phyloP scores from a whole-genome alignment of 75 land plant genomes.

The Isoetes taiwanensis region DNA sequence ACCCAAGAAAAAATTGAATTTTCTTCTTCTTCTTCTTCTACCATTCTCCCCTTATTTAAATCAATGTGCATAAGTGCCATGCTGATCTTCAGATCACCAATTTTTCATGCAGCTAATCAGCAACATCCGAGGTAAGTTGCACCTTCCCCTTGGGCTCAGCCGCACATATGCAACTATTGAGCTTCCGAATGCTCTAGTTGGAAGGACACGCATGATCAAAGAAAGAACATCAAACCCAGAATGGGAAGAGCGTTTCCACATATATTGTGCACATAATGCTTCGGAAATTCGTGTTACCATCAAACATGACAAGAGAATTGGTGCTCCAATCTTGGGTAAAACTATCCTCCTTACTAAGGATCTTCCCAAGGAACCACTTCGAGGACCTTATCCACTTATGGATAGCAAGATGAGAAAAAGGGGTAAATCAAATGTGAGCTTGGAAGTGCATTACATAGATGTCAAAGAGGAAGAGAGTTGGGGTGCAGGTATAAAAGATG shows the following conservation, averaged over 20 bases:
- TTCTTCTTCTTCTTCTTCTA: too few species aligned
- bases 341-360: constrained; percentile 22
- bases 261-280: constrained; percentile 40
- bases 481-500: constrained; percentile 20
- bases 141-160: too few species aligned
- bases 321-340: constrained; percentile 24
- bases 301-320: constrained; percentile 16
- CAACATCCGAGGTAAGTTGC: too few species aligned
- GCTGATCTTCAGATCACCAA: too few species aligned
- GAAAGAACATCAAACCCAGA: constrained; percentile 13
- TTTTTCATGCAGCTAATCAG: too few species aligned
- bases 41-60: too few species aligned
- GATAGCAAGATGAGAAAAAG: too few species aligned
- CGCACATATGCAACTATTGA: constrained; percentile 38
- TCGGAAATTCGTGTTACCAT: constrained; percentile 24
- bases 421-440: too few species aligned
- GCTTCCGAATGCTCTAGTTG: constrained; percentile 27
- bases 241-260: constrained; percentile 49
- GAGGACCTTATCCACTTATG: too few species aligned
- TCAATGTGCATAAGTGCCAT: too few species aligned
- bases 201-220: constrained; percentile 16
- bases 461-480: constrained; percentile 28
- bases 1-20: too few species aligned
- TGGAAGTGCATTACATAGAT: constrained; percentile 24
- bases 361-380: neutral